These are phyloP conservation scores for Erythrophleum fordii DNA, from an alignment of 306 rosid genomes.

Conservation along the genomic window DNA sequence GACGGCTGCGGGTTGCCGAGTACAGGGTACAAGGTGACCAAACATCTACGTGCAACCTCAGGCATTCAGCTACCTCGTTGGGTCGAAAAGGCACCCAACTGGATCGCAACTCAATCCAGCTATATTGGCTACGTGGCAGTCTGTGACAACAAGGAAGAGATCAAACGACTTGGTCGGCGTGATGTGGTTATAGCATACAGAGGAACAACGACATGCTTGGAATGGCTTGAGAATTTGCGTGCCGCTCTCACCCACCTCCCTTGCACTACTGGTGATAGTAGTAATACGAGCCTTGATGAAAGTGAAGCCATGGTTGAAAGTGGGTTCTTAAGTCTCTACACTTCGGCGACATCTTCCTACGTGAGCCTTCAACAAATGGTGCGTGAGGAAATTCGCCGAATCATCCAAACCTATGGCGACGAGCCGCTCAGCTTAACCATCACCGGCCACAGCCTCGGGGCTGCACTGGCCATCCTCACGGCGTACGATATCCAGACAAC, in stretches of 20 bases:
- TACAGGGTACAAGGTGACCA: conserved; percentile 58
- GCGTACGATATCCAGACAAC: conserved; percentile 65
- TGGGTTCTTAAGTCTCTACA: conserved; percentile 75
- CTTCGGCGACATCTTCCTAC: conserved; percentile 38
- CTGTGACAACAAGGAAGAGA: conserved; percentile 55
- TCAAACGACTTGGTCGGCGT: conserved; percentile 66
- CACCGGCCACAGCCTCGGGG: conserved; percentile 88
- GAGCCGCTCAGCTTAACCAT: conserved; percentile 71
- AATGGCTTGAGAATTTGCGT: conserved; percentile 79
- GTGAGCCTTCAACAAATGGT: conserved; percentile 67
- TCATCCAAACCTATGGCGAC: conserved; percentile 50
- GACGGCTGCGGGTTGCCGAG: conserved; percentile 40
- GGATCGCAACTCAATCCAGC: conserved; percentile 47
- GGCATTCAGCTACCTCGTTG: conserved; percentile 56
- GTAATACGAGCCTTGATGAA: background rate
- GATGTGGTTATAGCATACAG: conserved; percentile 66
- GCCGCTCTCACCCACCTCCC: conserved; percentile 52
- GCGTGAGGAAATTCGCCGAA: conserved; percentile 49
- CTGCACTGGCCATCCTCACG: conserved; percentile 66
- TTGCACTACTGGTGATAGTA: background rate
- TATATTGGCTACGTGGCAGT: conserved; percentile 79
- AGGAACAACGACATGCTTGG: conserved; percentile 71
- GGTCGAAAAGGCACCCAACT: conserved; percentile 42
- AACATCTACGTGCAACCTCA: conserved; percentile 60
- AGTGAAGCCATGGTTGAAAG: conserved; percentile 64